These are phyloP conservation scores for Jasminum sambac DNA, from an alignment of 257 asterid genomes.

Conservation along the genomic window DNA sequence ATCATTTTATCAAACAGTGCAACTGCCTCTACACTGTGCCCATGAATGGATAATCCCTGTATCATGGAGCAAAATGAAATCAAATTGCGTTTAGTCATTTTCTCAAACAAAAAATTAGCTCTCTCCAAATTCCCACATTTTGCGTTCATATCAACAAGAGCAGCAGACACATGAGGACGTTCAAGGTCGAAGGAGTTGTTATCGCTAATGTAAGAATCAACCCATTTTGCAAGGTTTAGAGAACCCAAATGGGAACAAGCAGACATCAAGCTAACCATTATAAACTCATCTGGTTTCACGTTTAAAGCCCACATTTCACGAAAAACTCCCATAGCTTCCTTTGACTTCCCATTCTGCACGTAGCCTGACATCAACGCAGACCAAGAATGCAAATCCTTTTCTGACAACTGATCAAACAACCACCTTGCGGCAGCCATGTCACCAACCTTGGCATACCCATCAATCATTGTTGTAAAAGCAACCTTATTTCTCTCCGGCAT, in stretches of 20 bases:
- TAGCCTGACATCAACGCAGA: conserved; percentile 71
- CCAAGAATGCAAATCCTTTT: conserved; percentile 67
- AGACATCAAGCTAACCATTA: conserved; percentile 75
- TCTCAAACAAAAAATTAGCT: conserved; percentile 50
- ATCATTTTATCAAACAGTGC: conserved; percentile 57
- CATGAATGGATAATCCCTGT: conserved; percentile 67
- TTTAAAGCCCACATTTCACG: conserved; percentile 40
- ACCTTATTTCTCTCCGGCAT: conserved; percentile 56
- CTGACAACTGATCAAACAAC: conserved; percentile 47
- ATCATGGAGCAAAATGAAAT: conserved; percentile 72
- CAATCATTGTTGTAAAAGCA: conserved; percentile 60
- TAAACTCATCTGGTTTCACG: conserved; percentile 61
- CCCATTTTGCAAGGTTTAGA: conserved; percentile 58
- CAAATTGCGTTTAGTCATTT: conserved; percentile 53
- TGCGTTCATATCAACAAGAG: conserved; percentile 75
- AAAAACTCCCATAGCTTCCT: conserved; percentile 55
- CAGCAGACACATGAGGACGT: conserved; percentile 53
- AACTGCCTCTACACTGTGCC: conserved; percentile 52
- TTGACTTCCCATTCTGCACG: conserved; percentile 64
- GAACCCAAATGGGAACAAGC: conserved; percentile 75
- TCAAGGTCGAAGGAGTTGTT: conserved; percentile 38
- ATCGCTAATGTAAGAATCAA: conserved; percentile 45
- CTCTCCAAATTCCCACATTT: conserved; percentile 82
- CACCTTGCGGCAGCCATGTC: conserved; percentile 69
- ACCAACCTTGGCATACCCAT: conserved; percentile 67